These are phyloP conservation scores for Lipomyces starkeyi DNA, from an alignment of 805 yeast genomes.

Conservation along the genomic window DNA sequence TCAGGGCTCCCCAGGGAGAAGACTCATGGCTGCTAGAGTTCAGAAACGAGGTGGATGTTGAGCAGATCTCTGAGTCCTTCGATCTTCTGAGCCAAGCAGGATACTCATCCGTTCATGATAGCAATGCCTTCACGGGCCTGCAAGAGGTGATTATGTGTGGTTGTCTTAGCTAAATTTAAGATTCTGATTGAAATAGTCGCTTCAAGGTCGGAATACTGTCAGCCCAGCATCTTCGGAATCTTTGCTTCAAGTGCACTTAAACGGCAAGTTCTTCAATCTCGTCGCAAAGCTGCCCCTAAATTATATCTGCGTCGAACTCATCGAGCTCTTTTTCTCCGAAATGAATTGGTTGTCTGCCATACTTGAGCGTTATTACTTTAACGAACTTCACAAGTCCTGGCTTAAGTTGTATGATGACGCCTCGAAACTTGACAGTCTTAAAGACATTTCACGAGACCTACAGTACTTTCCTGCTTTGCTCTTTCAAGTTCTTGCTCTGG, in stretches of 20 bases:
- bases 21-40: constrained; percentile 4
- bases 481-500: constrained; percentile 8
- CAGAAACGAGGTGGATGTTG: constrained; percentile 3
- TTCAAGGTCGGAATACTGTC: neutral
- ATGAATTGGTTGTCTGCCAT: constrained; percentile 1
- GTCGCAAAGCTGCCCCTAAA: constrained; percentile 1
- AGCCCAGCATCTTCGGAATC: constrained; percentile 2
- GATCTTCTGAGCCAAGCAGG: constrained; percentile 7
- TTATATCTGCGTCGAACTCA: constrained; percentile 1
- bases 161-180: constrained; percentile 4
- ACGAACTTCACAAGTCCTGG: constrained; percentile 2
- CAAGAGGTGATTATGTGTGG: constrained; percentile 5
- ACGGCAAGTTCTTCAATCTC: constrained; percentile 6
- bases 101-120: constrained; percentile 5
- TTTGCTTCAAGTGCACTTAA: constrained; percentile 6
- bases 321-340: constrained; percentile 4
- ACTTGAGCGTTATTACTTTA: constrained; percentile 6
- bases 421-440: constrained; percentile 2
- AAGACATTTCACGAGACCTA: neutral
- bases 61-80: neutral
- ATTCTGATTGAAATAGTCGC: constrained; percentile 5
- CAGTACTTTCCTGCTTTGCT: constrained; percentile 8
- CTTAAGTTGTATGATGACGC: constrained; percentile 3
- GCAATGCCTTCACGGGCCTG: constrained; percentile 6
- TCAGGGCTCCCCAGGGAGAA: constrained; percentile 1